These are phyloP conservation scores for Solanum hybrid DNA, from an alignment of 305 asterid genomes.

Conservation along the genomic window DNA sequence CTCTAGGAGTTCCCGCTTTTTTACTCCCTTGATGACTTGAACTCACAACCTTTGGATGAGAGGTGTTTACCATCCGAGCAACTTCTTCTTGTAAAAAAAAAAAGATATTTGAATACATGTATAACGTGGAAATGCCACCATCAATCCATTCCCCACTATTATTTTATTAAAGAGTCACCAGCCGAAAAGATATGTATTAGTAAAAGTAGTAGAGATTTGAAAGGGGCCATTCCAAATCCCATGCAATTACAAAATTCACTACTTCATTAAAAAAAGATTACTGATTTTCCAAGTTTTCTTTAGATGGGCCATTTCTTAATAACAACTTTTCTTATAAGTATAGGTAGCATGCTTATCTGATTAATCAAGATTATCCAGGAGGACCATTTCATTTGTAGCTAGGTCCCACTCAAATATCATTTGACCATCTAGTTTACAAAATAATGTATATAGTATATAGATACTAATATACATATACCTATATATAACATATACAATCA, in stretches of 20 bases:
- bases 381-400: not conserved
- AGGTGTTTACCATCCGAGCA: not conserved
- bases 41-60: too few relatives aligned
- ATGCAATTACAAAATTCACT: not conserved
- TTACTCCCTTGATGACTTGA: too few relatives aligned
- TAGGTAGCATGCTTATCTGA: not conserved
- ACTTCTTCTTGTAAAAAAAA: not conserved
- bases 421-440: not conserved
- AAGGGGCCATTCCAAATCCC: not conserved
- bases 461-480: not conserved
- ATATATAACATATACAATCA: not conserved
- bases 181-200: not conserved
- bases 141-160: not conserved
- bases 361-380: not conserved
- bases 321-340: not conserved
- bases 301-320: not conserved
- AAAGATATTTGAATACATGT: not conserved
- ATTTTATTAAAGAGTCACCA: not conserved
- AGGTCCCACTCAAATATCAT: not conserved
- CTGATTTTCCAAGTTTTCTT: not conserved
- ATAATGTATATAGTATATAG: not conserved
- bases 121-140: not conserved
- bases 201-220: not conserved
- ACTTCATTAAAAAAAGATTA: not conserved
- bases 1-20: too few relatives aligned